Evolutionary conservation across 495 filamentous ascomycete species (phyloP).

Genomic region (Daldinia caldariorum): DNA sequence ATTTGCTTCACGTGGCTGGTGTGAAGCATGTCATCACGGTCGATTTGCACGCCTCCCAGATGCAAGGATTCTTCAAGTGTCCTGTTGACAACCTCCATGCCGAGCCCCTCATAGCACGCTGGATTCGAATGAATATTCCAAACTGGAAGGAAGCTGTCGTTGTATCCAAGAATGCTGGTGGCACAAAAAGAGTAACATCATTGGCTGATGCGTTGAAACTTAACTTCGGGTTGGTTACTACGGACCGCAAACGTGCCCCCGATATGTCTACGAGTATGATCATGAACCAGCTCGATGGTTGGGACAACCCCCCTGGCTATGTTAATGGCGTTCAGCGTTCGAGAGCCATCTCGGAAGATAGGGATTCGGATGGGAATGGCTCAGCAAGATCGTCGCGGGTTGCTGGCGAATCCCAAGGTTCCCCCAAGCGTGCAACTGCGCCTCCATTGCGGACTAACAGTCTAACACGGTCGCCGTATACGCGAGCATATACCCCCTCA

Average conservation of each 20-base stretch:
- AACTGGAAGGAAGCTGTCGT: constrained; percentile 93
- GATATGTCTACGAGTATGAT: constrained; percentile 77
- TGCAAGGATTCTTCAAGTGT: constrained; percentile 99
- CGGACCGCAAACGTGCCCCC: constrained; percentile 77
- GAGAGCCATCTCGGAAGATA: constrained; percentile 37
- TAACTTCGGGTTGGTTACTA: constrained; percentile 97
- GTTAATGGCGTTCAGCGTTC: constrained; percentile 44
- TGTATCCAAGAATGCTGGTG: constrained; percentile 97
- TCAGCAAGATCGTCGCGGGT: constrained; percentile 41
- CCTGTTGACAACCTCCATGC: constrained; percentile 98
- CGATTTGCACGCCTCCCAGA: constrained; percentile 95
- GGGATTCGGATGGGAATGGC: constrained; percentile 40
- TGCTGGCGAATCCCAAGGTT: constrained; percentile 52
- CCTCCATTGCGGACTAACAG: constrained; percentile 44
- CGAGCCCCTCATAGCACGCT: constrained; percentile 93
- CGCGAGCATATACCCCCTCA: constrained; percentile 49
- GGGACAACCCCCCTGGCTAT: constrained; percentile 41
- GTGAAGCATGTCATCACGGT: constrained; percentile 98
- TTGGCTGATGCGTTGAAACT: constrained; percentile 95
- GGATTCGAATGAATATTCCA: constrained; percentile 88
- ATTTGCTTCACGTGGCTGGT: constrained; percentile 89
- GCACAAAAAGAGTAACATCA: constrained; percentile 96
- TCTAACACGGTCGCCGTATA: constrained; percentile 41
- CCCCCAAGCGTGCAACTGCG: constrained; percentile 51
- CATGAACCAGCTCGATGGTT: constrained; percentile 61